Base-by-base conservation (phyloP, 148 eudicot species). In the Rhododendron ferrugineum region DNA sequence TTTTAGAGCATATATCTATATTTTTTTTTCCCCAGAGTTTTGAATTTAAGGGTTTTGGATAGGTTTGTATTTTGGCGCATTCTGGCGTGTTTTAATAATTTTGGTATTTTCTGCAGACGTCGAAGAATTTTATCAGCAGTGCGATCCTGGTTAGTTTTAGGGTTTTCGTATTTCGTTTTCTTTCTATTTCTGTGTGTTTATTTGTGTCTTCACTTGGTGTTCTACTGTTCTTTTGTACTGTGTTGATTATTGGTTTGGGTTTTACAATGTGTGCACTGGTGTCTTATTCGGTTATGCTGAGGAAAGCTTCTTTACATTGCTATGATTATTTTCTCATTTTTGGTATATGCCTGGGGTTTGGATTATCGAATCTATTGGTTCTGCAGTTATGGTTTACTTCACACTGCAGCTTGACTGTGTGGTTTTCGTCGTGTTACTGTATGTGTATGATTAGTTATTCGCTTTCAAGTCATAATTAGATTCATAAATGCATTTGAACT, bases 111-210 rank as follows among this genome's bases (percentile, higher is more conserved):
- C 30, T 84, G 88, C 90, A 90, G 93, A 91, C 83, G 90, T 88
- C 66, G 88, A 88, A 83, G 90, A 88, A 47, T 91, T 91, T 77
- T 90, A 79, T 80, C 91, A 88, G 88, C 92, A 88, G 84, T 91
- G 93, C 84, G 90, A 91, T 87, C 93, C 93, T 44, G 91, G 91
- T 88, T 80, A 64, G 89, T 84, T 15, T 18, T 79, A 70, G 85
- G 81, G 72, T 72, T 78, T 81, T 60, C 34, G 3, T 47, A 54
- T 18, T 10, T 80, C 7, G 47, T 30, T 28, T 23, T 52, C 40
- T 85, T 70, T 11, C 79, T 76, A 30, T n/a, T 13, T 78, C 18
- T 78, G 81, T 5, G 56, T 42, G 15, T 26, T 42, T 30, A 36
- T 46, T 28, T 78, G 56, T 5, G 49, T 34, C 10, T 22, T 37